Evolutionary conservation across 495 filamentous ascomycete genomes (phyloP).

Genomic region (Daldinia grandis): DNA sequence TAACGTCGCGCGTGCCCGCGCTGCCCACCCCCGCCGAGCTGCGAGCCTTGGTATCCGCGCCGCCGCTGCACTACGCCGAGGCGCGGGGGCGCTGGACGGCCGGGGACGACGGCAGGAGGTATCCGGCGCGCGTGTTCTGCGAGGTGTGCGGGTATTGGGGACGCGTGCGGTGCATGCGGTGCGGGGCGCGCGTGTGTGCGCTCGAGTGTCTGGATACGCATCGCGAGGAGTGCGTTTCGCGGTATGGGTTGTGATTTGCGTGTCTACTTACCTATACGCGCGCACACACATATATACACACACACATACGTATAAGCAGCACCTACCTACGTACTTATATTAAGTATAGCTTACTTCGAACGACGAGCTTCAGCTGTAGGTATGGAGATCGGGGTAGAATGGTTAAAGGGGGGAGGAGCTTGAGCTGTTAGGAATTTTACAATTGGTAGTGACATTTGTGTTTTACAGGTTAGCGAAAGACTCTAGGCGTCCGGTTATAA

Average conservation of each 20-base stretch:
- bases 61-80: slow-evolving; percentile 81
- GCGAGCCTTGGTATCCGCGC: slow-evolving; percentile 70
- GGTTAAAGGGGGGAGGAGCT: not conserved
- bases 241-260: slow-evolving; percentile 75
- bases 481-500: not conserved
- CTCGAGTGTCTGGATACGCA: slow-evolving; percentile 82
- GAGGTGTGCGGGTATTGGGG: slow-evolving; percentile 95
- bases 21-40: slow-evolving; percentile 74
- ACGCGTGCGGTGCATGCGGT: slow-evolving; percentile 82
- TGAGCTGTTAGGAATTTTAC: not conserved
- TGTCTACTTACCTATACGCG: too few species aligned
- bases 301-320: too few species aligned
- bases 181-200: slow-evolving; percentile 81
- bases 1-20: slow-evolving; percentile 67
- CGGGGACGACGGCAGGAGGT: slow-evolving; percentile 46
- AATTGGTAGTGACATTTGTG: not conserved
- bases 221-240: slow-evolving; percentile 72
- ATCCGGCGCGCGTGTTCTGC: slow-evolving; percentile 78
- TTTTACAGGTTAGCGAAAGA: not conserved
- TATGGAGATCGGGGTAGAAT: too few species aligned
- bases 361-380: too few species aligned
- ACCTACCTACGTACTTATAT: not conserved
- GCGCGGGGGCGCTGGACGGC: slow-evolving; percentile 68
- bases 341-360: not conserved
- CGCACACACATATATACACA: too few species aligned